A percentile compares a stretch with the other conserved stretches of the same genome.
Evolutionary conservation across 495 filamentous ascomycete genomes (phyloP).

Genomic region (Rusavskia elegans): DNA sequence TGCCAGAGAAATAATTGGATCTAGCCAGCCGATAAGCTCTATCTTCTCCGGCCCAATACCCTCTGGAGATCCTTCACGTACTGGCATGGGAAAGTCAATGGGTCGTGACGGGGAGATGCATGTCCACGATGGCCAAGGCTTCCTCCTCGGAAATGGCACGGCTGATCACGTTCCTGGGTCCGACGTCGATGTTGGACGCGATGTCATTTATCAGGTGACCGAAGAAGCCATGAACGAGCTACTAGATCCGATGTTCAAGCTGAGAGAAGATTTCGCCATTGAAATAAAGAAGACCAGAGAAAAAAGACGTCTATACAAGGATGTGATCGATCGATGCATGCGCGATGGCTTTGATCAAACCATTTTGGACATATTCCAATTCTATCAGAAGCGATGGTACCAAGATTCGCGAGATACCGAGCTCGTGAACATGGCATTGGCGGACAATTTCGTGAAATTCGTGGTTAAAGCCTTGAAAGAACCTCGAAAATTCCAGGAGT

Average conservation of each 20-base stretch:
- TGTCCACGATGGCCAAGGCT: conserved; percentile 25
- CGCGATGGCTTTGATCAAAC: background rate
- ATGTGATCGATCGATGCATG: background rate
- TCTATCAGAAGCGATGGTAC: conserved; percentile 1
- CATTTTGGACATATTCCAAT: background rate
- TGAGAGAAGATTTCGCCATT: conserved; percentile 62
- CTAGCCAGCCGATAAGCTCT: conserved; percentile 63
- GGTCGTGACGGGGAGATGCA: conserved; percentile 40
- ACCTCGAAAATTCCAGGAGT: background rate
- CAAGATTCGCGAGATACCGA: background rate
- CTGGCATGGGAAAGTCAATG: conserved; percentile 45
- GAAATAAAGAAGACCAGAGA: conserved; percentile 46
- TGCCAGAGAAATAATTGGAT: conserved; percentile 54
- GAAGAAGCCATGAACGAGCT: conserved; percentile 88
- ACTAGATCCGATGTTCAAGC: conserved; percentile 68
- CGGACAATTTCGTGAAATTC: conserved; percentile 2
- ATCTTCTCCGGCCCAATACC: conserved; percentile 53
- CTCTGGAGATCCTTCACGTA: conserved; percentile 36
- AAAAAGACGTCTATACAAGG: conserved; percentile 31
- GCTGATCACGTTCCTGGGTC: too few relatives aligned
- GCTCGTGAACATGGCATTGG: conserved; percentile 4
- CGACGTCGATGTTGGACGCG: conserved; percentile 40
- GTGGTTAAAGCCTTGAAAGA: conserved; percentile 11
- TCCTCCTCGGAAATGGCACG: background rate
- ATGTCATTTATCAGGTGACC: conserved; percentile 77